Percentiles rank a stretch among this genome's conserved stretches.
Evolutionary conservation across 2,329 filamentous ascomycete genomes (phyloP).

Genomic region (Exophiala viscosa): DNA sequence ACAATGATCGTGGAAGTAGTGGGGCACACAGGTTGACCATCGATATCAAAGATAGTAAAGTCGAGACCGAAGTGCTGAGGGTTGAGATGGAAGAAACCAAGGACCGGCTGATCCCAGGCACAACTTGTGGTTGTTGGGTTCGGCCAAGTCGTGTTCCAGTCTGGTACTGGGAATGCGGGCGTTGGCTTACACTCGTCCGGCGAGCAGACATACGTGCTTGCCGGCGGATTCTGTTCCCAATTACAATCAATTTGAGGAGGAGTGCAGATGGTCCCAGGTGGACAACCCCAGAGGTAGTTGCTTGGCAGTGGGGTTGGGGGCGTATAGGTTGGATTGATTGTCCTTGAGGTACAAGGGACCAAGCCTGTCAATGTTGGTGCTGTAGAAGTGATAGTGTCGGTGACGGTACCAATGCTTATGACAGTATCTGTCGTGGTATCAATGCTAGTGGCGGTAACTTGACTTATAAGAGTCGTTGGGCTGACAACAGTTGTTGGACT

Average conservation of each 20-base stretch:
- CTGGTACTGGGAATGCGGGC: constrained; percentile 28
- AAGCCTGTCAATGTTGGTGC: constrained; percentile 11
- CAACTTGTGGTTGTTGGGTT: constrained; percentile 13
- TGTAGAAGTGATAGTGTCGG: constrained; percentile 9
- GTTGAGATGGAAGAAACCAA: constrained; percentile 61
- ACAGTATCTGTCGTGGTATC: constrained; percentile 3
- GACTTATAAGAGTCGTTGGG: constrained; percentile 11
- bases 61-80: constrained; percentile 60
- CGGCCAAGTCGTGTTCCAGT: constrained; percentile 11
- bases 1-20: constrained; percentile 3
- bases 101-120: constrained; percentile 19
- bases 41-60: constrained; percentile 55
- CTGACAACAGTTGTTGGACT: neutral
- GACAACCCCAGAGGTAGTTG: constrained; percentile 43
- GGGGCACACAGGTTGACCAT: constrained; percentile 18
- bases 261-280: constrained; percentile 42
- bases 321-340: constrained; percentile 34
- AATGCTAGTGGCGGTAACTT: constrained; percentile 7
- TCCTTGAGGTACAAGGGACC: constrained; percentile 31
- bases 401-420: constrained; percentile 4
- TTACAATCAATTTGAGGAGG: constrained; percentile 39
- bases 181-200: constrained; percentile 39
- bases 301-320: constrained; percentile 29
- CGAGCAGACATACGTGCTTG: constrained; percentile 37
- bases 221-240: constrained; percentile 40